Conservation (phyloP, 306 rosid species). For the Astragalus membranaceus region DNA sequence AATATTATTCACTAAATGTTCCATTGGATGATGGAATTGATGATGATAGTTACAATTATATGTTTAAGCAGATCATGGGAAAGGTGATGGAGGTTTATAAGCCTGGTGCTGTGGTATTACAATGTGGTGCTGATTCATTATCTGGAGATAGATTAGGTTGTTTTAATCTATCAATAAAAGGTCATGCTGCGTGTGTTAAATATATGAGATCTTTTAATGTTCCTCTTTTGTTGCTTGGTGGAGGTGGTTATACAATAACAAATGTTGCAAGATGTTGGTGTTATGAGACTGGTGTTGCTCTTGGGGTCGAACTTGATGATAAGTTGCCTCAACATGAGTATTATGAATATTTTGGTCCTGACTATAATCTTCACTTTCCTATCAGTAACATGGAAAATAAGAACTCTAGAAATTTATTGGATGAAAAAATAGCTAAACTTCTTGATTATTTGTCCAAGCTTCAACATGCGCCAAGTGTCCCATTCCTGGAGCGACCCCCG, state of each 20-base stretch:
- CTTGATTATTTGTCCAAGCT: conserved; percentile 31
- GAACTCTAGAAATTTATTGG: conserved; percentile 30
- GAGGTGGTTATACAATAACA: conserved; percentile 68
- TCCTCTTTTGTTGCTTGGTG: conserved; percentile 54
- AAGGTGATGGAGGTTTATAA: conserved; percentile 37
- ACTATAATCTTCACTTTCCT: conserved; percentile 33
- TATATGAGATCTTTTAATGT: conserved; percentile 72
- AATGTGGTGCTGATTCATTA: conserved; percentile 71
- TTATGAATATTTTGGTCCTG: conserved; percentile 43
- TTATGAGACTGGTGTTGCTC: conserved; percentile 43
- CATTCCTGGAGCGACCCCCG: conserved; percentile 41
- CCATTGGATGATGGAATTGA: conserved; percentile 42
- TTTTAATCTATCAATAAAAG: conserved; percentile 66
- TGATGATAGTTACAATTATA: conserved; percentile 36
- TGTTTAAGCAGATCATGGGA: conserved; percentile 39
- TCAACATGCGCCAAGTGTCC: conserved; percentile 43
- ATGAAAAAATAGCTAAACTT: conserved; percentile 26
- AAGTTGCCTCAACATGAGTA: conserved; percentile 45
- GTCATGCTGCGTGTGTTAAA: conserved; percentile 70
- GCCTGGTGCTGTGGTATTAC: conserved; percentile 38
- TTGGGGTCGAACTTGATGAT: conserved; percentile 37
- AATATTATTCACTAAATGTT: conserved; percentile 36
- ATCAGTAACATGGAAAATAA: conserved; percentile 49
- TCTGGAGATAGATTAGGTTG: conserved; percentile 74
- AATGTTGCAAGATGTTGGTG: conserved; percentile 82